Evolutionary conservation across 2,329 filamentous ascomycete species (phyloP), one percentile per base, ranked within the genome.

Genomic region (Colletotrichum cordylinicola): DNA sequence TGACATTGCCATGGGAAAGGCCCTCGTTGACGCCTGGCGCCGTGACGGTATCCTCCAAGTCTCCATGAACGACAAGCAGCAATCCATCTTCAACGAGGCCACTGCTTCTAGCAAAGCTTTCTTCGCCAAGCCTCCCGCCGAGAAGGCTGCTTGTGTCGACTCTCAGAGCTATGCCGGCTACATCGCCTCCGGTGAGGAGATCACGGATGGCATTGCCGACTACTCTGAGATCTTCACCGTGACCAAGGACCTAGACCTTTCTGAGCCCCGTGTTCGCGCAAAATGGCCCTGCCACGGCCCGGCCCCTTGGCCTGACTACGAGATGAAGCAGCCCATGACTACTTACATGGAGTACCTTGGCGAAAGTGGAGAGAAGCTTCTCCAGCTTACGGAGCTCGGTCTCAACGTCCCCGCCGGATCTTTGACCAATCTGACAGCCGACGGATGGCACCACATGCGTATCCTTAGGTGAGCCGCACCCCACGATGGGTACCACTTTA

Each of bases 211-310:
- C 43, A 83, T 90, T 31, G 87, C 87, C 18, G 88, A 90, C 78
- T 89, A 89, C 77, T 88, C 86, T 1, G 88, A 90, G 79, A 88
- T 90, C 37, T 90, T 89, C 75, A 90, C 88, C 2, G 86, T 89
- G 21, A 89, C 86, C 15, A 89, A 89, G 74, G 87, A 89, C 65
- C 80, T 90, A 8, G 79, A 80, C 6, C 75, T 80, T 3, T 75
- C 81, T 6, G 87, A 89, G 64, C 77, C 79, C 2, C 82, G 87
- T 2, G 87, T 88, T 5, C 78, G 79, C 24, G 80, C 79, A 6
- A 82, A 83, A 33, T 89, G 88, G 87, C 88, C 88, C 0, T 89
- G 87, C 77, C 88, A 90, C 75, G 88, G 88, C 0, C 85, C 86
- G 4, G 87, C 85, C 74, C 88, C 88, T 1, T 90, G 88, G 88